phyloP scores from a whole-genome alignment of 495 filamentous ascomycete species.

The Tuber magnatum region DNA sequence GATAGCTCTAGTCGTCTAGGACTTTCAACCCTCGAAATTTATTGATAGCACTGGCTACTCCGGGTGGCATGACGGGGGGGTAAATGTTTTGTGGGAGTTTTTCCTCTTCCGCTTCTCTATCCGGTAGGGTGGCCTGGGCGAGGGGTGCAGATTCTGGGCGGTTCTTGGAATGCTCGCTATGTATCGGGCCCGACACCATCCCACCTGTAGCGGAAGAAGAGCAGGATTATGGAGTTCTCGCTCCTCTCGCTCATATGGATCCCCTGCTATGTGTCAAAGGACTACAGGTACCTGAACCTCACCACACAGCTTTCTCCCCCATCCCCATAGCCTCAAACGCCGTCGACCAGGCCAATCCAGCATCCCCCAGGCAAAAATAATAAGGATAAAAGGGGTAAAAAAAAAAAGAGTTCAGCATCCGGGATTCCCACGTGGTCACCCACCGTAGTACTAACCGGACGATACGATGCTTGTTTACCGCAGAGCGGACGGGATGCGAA shows the following conservation, averaged over 20 bases:
- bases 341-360: background rate
- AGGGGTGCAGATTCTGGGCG: background rate
- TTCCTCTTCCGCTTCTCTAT: background rate
- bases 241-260: background rate
- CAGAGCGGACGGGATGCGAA: conserved; percentile 6
- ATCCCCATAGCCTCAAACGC: background rate
- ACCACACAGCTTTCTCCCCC: background rate
- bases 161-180: background rate
- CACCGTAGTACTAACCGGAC: background rate
- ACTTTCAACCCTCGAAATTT: too few relatives aligned
- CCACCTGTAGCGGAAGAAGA: background rate
- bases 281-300: background rate
- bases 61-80: too few relatives aligned
- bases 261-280: background rate
- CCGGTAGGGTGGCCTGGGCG: fast-evolving
- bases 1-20: too few relatives aligned
- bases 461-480: conserved; percentile 1
- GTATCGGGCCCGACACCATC: background rate
- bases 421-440: conserved; percentile 3
- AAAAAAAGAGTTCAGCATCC: background rate
- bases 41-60: too few relatives aligned
- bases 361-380: background rate
- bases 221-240: background rate
- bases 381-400: too few relatives aligned
- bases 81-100: background rate